Conservation (phyloP, 2,329 filamentous ascomycete species). For the Lasiodiplodia sp. region DNA sequence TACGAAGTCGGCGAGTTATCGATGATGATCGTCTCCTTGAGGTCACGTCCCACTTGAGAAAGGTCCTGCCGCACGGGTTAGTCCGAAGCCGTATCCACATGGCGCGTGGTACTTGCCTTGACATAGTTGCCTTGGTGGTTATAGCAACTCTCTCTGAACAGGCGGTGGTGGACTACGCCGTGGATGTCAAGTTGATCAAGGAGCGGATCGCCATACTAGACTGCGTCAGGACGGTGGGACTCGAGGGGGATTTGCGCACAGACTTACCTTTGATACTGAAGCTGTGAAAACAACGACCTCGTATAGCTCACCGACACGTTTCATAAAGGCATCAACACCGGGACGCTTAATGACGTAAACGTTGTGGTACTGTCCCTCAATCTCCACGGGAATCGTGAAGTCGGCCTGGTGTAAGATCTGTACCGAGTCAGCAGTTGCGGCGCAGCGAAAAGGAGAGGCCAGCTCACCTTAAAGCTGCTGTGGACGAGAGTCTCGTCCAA, state of each 20-base stretch:
- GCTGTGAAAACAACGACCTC: constrained; percentile 99
- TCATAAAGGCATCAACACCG: constrained; percentile 99
- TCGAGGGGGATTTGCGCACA: constrained; percentile 29
- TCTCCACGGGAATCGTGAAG: constrained; percentile 98
- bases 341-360: constrained; percentile 99
- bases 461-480: constrained; percentile 92
- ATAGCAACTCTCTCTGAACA: constrained; percentile 98
- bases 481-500: constrained; percentile 96
- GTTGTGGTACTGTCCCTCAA: constrained; percentile 98
- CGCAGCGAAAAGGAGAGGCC: constrained; percentile 1
- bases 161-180: constrained; percentile 90
- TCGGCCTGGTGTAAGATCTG: constrained; percentile 97
- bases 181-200: constrained; percentile 98
- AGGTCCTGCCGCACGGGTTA: constrained; percentile 67
- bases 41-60: constrained; percentile 92
- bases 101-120: constrained; percentile 62
- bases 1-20: constrained; percentile 99
- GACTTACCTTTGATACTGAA: constrained; percentile 88
- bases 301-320: constrained; percentile 94
- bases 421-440: constrained; percentile 23
- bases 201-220: constrained; percentile 91
- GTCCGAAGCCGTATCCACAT: background rate
- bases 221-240: constrained; percentile 17
- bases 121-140: constrained; percentile 99
- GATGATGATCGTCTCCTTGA: constrained; percentile 98